These are phyloP conservation scores for Calonectria pauciramosa DNA, from an alignment of 2,329 filamentous ascomycete genomes.

Conservation along the genomic window DNA sequence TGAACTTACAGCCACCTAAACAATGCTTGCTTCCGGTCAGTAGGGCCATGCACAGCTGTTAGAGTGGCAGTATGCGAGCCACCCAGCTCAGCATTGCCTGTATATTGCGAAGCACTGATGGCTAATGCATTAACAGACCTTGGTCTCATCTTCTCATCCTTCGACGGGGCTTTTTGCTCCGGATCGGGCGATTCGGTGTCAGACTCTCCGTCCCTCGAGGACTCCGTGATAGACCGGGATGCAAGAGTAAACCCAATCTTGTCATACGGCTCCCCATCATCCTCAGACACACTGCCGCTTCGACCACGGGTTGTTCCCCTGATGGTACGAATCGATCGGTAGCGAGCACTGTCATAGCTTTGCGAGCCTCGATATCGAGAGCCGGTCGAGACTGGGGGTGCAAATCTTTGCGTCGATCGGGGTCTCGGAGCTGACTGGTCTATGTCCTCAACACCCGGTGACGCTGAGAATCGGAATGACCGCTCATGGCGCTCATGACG, in stretches of 20 bases:
- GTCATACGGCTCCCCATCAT: conserved; percentile 48
- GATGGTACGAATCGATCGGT: not conserved
- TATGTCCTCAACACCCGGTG: not conserved
- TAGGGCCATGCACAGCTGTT: conserved; percentile 52
- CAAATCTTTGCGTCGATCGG: not conserved
- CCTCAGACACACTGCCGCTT: conserved; percentile 34
- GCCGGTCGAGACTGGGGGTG: not conserved
- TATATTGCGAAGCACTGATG: conserved; percentile 54
- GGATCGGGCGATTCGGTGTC: conserved; percentile 46
- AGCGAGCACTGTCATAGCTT: not conserved
- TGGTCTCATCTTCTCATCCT: conserved; percentile 25
- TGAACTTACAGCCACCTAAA: conserved; percentile 58
- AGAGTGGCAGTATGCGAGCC: conserved; percentile 53
- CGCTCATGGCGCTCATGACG: not conserved
- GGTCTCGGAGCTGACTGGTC: not conserved
- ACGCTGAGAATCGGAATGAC: not conserved
- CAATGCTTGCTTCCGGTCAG: conserved; percentile 49
- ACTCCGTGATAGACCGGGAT: conserved; percentile 35
- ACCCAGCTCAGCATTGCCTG: conserved; percentile 53
- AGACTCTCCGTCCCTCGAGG: conserved; percentile 46
- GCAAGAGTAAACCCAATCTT: conserved; percentile 45
- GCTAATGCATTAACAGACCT: conserved; percentile 37
- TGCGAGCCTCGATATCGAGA: not conserved
- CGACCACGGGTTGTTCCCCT: conserved; percentile 1
- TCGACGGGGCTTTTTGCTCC: conserved; percentile 39